Evolutionary conservation across 1,284 basidiomycete genomes (phyloP), one percentile per base, ranked within the genome.

Genomic region (Vanrija sp.): DNA sequence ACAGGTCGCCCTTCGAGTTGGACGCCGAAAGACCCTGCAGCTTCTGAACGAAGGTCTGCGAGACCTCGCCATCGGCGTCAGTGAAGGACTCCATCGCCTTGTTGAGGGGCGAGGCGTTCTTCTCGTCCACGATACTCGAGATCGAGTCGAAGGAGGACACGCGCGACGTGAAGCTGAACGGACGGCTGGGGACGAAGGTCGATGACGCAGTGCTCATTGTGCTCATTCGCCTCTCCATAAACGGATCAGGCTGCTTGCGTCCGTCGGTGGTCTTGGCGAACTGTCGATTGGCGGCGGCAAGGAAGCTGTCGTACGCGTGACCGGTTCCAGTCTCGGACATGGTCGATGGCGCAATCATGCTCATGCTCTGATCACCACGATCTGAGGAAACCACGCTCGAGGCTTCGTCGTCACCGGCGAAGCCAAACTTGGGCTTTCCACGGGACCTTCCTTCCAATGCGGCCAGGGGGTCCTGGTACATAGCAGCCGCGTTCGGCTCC

Each of bases 81-180:
- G 91, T 95, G 77, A 95, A 95, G 85, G 89, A 86, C 58, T 87
- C 87, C 70, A 91, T 90, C 10, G 91, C 89, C 78, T 93, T 93
- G 79, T 95, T 95, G 58, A 94, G 78, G 6, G 90, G 89, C 12
- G 91, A 94, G 12, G 91, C 93, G 12, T 69, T 70, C 79, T 94
- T 94, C 68, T 94, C 91, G 64, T 92, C 89, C 42, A 91, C 87
- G 54, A 94, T 90, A 3, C 87, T 87, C 10, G 87, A 85, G 58
- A 94, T 91, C 6, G 89, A 91, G 67, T 93, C 91, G 26, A 88
- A 85, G 0, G 89, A 92, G 0, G 87, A 86, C 3, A 83, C 82
- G 12, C 89, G 82, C 29, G 88, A 90, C 72, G 90, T 87, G n/a
- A 79, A 64, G 52, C 87, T 87, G 75, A 91, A 92, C 0, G 90